These are phyloP conservation scores for Trichoderma hamatum DNA, from an alignment of 2,329 filamentous ascomycete genomes.

Conservation along the genomic window DNA sequence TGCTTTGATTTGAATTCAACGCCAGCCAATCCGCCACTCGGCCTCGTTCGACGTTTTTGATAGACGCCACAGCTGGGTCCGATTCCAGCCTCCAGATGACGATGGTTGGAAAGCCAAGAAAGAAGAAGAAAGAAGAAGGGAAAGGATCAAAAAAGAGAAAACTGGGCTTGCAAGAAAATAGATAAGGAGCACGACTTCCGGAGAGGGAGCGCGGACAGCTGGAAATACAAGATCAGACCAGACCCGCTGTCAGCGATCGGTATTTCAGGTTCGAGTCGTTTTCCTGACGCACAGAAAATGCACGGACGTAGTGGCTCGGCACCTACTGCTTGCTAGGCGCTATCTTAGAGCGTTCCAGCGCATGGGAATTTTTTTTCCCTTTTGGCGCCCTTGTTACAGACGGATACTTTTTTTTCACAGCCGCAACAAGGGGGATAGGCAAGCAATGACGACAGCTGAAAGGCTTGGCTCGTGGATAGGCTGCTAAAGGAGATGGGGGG, in stretches of 20 bases:
- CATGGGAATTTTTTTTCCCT: neutral
- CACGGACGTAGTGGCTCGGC: neutral
- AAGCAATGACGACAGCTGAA: conserved; percentile 22
- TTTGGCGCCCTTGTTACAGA: neutral
- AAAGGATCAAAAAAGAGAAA: neutral
- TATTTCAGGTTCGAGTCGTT: neutral
- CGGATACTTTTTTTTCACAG: too few species aligned
- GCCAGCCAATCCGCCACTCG: neutral
- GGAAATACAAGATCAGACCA: neutral
- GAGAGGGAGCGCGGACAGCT: neutral
- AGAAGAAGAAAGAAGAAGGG: neutral
- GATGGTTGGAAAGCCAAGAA: neutral
- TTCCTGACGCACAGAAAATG: neutral
- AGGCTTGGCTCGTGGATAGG: neutral
- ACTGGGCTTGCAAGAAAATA: neutral
- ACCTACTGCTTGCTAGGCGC: neutral
- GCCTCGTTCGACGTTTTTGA: neutral
- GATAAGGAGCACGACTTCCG: neutral
- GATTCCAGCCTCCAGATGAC: neutral
- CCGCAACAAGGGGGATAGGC: neutral
- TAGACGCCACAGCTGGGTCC: neutral
- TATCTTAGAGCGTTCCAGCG: neutral
- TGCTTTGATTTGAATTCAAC: neutral
- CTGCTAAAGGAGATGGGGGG: neutral
- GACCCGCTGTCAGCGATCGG: conserved; percentile 12